These are phyloP conservation scores for Plasmodium falciparum DNA, from an alignment of 169 alveolate genomes.

Conservation along the genomic window DNA sequence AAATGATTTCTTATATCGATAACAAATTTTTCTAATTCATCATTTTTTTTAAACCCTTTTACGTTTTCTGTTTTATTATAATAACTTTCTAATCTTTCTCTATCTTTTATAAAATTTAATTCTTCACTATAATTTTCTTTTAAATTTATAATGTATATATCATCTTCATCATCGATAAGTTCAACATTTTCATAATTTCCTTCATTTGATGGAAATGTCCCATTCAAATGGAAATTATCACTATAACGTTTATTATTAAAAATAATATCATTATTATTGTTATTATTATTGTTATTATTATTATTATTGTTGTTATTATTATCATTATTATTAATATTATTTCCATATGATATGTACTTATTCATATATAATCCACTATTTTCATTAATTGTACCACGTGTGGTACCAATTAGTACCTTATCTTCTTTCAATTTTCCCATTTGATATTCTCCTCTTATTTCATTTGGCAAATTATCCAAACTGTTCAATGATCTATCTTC, in stretches of 20 bases:
- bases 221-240: neutral
- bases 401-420: too few relatives aligned
- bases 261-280: neutral
- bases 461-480: too few relatives aligned
- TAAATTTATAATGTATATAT: slow-evolving; percentile 27
- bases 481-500: too few relatives aligned
- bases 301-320: neutral
- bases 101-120: neutral
- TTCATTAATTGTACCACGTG: neutral
- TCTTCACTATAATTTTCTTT: slow-evolving; percentile 8
- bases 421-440: too few relatives aligned
- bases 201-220: slow-evolving; percentile 1
- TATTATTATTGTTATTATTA: neutral
- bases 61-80: neutral
- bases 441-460: too few relatives aligned
- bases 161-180: slow-evolving; percentile 76
- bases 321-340: neutral
- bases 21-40: slow-evolving; percentile 26
- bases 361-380: neutral
- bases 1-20: slow-evolving; percentile 43
- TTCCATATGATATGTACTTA: neutral
- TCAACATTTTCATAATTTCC: neutral
- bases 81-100: neutral
- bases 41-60: slow-evolving; percentile 6
- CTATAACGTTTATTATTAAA: neutral